These are phyloP conservation scores for Pontederia crassipes DNA, from an alignment of 176 grass and related monocot species.

Conservation along the genomic window DNA sequence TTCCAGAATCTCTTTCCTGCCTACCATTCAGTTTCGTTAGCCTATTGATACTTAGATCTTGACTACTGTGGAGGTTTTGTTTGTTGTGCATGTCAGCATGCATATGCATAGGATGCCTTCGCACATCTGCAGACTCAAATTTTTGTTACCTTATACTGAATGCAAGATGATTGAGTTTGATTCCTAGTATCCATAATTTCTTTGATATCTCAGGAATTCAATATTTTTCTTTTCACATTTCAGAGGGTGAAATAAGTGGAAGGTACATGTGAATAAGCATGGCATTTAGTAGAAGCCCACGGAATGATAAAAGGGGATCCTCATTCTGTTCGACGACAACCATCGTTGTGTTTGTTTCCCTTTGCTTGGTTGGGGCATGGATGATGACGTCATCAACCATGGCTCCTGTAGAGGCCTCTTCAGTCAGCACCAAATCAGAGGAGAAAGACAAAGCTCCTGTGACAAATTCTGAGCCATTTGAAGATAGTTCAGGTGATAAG, in stretches of 20 bases:
- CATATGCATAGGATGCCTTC: too few relatives aligned
- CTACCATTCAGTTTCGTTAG: too few relatives aligned
- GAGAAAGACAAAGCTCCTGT: constrained; percentile 22
- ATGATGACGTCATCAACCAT: constrained; percentile 83
- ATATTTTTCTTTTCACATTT: not conserved
- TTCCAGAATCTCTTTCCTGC: too few relatives aligned
- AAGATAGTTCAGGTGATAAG: constrained; percentile 28
- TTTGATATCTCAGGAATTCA: not conserved
- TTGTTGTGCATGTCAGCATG: too few relatives aligned
- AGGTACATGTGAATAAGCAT: constrained; percentile 23
- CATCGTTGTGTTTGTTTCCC: constrained; percentile 59
- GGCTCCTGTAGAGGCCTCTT: constrained; percentile 44
- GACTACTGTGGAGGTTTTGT: too few relatives aligned
- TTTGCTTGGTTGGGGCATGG: constrained; percentile 80
- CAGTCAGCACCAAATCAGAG: constrained; percentile 33
- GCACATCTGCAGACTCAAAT: too few relatives aligned
- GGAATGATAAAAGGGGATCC: constrained; percentile 73
- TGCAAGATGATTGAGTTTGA: too few relatives aligned
- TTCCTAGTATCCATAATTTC: not conserved
- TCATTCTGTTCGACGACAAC: constrained; percentile 68
- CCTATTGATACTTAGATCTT: too few relatives aligned
- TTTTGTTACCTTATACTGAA: too few relatives aligned
- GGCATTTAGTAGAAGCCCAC: constrained; percentile 53
- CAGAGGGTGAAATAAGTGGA: not conserved
- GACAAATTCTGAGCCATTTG: constrained; percentile 25